Evolutionary conservation across 306 rosid species (phyloP).

Genomic region (peach (Prunus persica)): DNA sequence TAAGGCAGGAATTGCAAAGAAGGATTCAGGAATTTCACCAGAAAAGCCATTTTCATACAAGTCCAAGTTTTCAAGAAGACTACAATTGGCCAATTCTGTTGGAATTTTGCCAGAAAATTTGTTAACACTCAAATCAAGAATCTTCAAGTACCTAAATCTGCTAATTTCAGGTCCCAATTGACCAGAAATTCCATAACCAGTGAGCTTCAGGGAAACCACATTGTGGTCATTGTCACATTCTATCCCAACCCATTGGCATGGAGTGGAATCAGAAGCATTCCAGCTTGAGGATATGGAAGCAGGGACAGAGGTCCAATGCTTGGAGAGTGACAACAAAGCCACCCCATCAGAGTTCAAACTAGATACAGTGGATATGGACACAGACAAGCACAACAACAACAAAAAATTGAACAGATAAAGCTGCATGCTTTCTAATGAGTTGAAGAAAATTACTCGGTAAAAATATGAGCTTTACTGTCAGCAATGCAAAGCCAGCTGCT

Average conservation of each 20-base stretch:
- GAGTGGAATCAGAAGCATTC: conserved; percentile 57
- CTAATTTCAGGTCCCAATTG: conserved; percentile 52
- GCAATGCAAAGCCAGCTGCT: background rate
- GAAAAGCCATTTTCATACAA: conserved; percentile 37
- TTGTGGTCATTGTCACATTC: conserved; percentile 39
- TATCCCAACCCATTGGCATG: conserved; percentile 78
- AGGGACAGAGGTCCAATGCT: conserved; percentile 47
- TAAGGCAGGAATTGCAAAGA: conserved; percentile 43
- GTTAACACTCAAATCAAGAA: conserved; percentile 33
- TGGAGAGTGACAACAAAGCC: conserved; percentile 46
- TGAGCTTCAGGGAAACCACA: conserved; percentile 53
- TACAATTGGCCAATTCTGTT: conserved; percentile 39
- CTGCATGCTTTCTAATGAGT: conserved; percentile 16
- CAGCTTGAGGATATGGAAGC: conserved; percentile 47
- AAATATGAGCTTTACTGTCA: background rate
- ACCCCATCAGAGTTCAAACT: conserved; percentile 64
- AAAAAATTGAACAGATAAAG: conserved; percentile 23
- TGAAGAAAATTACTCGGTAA: background rate
- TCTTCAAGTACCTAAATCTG: conserved; percentile 37
- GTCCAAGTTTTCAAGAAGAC: conserved; percentile 37
- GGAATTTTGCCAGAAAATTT: conserved; percentile 47
- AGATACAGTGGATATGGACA: conserved; percentile 19
- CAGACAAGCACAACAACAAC: conserved; percentile 31
- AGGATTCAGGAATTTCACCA: conserved; percentile 46
- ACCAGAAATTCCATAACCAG: conserved; percentile 46